Conservation (phyloP, 2,329 filamentous ascomycete genomes). For the Pseudogymnoascus sp. region DNA sequence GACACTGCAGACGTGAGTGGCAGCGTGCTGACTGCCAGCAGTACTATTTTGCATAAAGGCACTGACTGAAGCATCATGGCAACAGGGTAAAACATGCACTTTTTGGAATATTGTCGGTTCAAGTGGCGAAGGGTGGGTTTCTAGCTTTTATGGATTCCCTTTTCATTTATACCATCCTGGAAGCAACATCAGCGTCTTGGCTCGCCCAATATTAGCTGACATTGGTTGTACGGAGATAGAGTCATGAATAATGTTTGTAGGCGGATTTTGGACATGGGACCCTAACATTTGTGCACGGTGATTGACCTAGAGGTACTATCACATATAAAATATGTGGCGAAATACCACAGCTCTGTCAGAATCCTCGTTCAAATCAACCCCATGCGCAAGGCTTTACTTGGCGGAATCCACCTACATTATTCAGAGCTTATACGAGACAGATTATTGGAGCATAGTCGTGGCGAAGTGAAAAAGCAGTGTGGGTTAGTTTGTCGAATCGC, state of each 20-base stretch:
- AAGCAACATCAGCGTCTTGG: neutral
- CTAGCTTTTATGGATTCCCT: neutral
- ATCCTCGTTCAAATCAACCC: neutral
- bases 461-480: neutral
- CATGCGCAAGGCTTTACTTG: neutral
- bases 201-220: neutral
- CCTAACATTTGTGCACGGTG: neutral
- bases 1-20: neutral
- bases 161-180: neutral
- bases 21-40: neutral
- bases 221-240: neutral
- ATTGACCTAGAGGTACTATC: neutral
- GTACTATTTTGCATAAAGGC: neutral
- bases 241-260: neutral
- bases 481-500: neutral
- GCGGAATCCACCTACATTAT: constrained; percentile 1
- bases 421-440: neutral
- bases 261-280: constrained; percentile 3
- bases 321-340: neutral
- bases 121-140: neutral
- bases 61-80: neutral
- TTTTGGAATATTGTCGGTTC: neutral
- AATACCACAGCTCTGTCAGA: neutral
- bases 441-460: neutral
- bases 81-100: neutral